phyloP scores from a whole-genome alignment of 148 eudicot species.

The Nepenthes mirabilis region DNA sequence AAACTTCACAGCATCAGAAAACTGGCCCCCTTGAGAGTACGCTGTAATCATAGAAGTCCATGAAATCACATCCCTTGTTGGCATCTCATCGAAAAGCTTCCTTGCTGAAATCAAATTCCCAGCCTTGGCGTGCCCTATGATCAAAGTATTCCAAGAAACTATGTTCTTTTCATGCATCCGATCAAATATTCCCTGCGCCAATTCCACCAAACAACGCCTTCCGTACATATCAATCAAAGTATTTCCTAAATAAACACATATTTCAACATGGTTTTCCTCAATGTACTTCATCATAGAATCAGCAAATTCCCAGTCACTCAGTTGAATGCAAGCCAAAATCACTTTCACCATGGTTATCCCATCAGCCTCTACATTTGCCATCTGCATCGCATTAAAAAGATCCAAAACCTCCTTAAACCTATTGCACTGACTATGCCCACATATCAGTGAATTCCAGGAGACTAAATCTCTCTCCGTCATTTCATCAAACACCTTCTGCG shows the following conservation, averaged over 20 bases:
- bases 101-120: slow-evolving; percentile 41
- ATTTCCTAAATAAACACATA: slow-evolving; percentile 68
- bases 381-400: slow-evolving; percentile 35
- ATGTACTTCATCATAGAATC: slow-evolving; percentile 39
- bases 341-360: slow-evolving; percentile 59
- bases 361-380: slow-evolving; percentile 38
- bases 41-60: slow-evolving; percentile 74
- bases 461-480: slow-evolving; percentile 55
- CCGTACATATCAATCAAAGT: slow-evolving; percentile 62
- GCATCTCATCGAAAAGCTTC: slow-evolving; percentile 53
- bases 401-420: slow-evolving; percentile 36
- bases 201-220: slow-evolving; percentile 28
- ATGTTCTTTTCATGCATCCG: slow-evolving; percentile 36
- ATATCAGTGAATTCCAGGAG: slow-evolving; percentile 70
- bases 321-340: slow-evolving; percentile 44
- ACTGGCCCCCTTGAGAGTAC: slow-evolving; percentile 32
- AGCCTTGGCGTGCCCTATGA: slow-evolving; percentile 36
- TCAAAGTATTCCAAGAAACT: slow-evolving; percentile 74
- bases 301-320: slow-evolving; percentile 35
- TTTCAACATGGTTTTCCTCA: slow-evolving; percentile 24
- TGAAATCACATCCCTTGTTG: slow-evolving; percentile 52
- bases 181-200: slow-evolving; percentile 46
- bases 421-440: slow-evolving; percentile 49
- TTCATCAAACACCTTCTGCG: slow-evolving; percentile 49
- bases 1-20: slow-evolving; percentile 36